Percentiles rank a stretch among this genome's conserved stretches.
phyloP scores from a whole-genome alignment of 768 basidiomycete species.

The Termitomyces titanicus region DNA sequence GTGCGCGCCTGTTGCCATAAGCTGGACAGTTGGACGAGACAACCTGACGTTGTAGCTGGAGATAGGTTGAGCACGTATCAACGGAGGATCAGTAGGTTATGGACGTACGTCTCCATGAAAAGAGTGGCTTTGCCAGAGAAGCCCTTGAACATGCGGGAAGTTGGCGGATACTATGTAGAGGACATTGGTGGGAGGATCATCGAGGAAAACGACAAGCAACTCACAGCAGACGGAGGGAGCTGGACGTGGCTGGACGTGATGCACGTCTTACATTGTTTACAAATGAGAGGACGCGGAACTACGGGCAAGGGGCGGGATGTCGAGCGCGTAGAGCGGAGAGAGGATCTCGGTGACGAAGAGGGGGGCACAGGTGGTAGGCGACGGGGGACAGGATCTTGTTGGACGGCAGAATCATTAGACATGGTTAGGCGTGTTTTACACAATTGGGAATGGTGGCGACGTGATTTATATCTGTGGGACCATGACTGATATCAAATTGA shows the following conservation, averaged over 20 bases:
- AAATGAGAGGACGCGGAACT: conserved; percentile 42
- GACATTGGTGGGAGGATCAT: neutral
- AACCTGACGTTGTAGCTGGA: conserved; percentile 45
- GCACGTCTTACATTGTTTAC: conserved; percentile 41
- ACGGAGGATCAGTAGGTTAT: neutral
- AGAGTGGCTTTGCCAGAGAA: conserved; percentile 58
- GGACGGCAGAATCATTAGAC: conserved; percentile 12
- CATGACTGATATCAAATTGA: conserved; percentile 7
- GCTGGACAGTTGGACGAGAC: conserved; percentile 43
- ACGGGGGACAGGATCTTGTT: conserved; percentile 14
- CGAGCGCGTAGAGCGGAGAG: conserved; percentile 12
- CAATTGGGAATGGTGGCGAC: neutral
- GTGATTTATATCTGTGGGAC: neutral
- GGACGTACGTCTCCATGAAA: conserved; percentile 50
- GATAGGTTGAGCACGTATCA: neutral
- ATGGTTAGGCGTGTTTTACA: conserved; percentile 13
- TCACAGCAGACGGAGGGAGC: conserved; percentile 37
- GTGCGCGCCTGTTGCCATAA: conserved; percentile 64
- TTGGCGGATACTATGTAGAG: conserved; percentile 39
- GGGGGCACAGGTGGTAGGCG: conserved; percentile 22
- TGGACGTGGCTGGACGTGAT: conserved; percentile 42
- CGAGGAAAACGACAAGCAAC: conserved; percentile 13
- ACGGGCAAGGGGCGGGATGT: conserved; percentile 45
- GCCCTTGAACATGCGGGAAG: conserved; percentile 48
- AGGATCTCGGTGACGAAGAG: conserved; percentile 9